Conservation (phyloP, 352 stramenopile species). For the Phytophthora pini region DNA sequence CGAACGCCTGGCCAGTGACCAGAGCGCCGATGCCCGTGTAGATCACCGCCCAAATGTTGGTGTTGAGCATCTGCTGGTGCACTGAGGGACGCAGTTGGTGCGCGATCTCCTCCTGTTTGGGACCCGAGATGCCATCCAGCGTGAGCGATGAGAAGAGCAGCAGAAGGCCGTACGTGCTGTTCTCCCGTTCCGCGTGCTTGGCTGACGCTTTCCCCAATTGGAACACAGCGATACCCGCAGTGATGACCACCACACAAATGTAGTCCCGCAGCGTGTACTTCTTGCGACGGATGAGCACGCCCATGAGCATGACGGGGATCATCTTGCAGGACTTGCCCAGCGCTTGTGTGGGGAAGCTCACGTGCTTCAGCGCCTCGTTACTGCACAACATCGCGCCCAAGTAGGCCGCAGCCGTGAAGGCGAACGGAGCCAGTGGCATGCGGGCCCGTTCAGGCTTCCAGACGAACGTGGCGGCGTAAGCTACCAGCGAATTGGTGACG, state of each 20-base stretch:
- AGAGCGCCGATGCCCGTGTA: constrained; percentile 84
- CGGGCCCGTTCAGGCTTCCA: constrained; percentile 75
- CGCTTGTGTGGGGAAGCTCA: constrained; percentile 98
- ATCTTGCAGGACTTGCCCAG: constrained; percentile 99
- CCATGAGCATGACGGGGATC: constrained; percentile 97
- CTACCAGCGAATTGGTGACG: constrained; percentile 89
- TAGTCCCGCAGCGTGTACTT: constrained; percentile 91
- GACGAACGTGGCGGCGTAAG: constrained; percentile 84
- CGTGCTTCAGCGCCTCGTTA: constrained; percentile 93
- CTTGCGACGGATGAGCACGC: constrained; percentile 92
- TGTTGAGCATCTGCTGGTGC: constrained; percentile 93
- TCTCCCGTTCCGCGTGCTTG: constrained; percentile 84
- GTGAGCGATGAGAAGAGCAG: constrained; percentile 94
- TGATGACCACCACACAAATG: constrained; percentile 92
- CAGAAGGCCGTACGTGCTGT: constrained; percentile 89
- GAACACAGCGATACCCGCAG: constrained; percentile 90
- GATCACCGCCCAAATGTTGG: constrained; percentile 88
- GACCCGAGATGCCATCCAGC: constrained; percentile 95
- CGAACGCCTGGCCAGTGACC: constrained; percentile 73
- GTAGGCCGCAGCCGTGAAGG: constrained; percentile 90
- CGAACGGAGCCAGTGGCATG: constrained; percentile 85
- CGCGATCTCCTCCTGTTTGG: constrained; percentile 95
- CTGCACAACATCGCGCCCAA: constrained; percentile 92
- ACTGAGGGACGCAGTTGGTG: constrained; percentile 77
- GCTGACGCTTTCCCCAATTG: constrained; percentile 84